Conservation (phyloP, 768 basidiomycete genomes). For the Pleurotus citrinopileatus region DNA sequence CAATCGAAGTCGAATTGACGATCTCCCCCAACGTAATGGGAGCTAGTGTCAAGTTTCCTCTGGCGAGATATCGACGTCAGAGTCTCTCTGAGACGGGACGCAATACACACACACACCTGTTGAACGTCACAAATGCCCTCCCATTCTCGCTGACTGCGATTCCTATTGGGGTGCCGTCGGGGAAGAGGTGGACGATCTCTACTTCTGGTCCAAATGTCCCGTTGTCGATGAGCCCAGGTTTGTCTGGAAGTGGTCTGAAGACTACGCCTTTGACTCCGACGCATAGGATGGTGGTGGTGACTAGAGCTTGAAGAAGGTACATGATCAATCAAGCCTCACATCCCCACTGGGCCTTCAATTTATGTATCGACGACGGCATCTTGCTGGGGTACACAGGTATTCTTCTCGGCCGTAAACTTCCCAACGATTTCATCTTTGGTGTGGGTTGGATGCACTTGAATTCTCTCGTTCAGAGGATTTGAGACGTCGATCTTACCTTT, state of each 20-base stretch:
- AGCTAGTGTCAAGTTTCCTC: conserved; percentile 10
- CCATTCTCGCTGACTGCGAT: conserved; percentile 17
- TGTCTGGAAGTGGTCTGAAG: conserved; percentile 6
- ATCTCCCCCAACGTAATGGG: conserved; percentile 16
- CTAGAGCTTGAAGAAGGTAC: no score
- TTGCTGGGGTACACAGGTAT: no score
- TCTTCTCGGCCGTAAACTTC: no score
- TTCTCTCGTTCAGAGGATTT: no score
- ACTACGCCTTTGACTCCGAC: neutral
- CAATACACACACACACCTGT: no score
- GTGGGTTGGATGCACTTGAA: no score
- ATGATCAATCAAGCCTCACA: no score
- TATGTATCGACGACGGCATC: no score
- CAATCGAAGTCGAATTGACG: conserved; percentile 9
- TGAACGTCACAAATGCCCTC: conserved; percentile 15
- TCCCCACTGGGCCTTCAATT: no score
- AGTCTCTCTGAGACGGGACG: no score
- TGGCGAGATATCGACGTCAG: neutral
- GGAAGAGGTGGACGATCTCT: conserved; percentile 17
- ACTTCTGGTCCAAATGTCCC: conserved; percentile 16
- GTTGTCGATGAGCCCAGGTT: conserved; percentile 16
- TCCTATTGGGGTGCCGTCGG: conserved; percentile 24
- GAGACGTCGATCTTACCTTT: no score
- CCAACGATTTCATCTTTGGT: no score
- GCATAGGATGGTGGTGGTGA: neutral